These are phyloP conservation scores for Metahyphopichia silvanorum DNA, from an alignment of 805 yeast species.

Conservation along the genomic window DNA sequence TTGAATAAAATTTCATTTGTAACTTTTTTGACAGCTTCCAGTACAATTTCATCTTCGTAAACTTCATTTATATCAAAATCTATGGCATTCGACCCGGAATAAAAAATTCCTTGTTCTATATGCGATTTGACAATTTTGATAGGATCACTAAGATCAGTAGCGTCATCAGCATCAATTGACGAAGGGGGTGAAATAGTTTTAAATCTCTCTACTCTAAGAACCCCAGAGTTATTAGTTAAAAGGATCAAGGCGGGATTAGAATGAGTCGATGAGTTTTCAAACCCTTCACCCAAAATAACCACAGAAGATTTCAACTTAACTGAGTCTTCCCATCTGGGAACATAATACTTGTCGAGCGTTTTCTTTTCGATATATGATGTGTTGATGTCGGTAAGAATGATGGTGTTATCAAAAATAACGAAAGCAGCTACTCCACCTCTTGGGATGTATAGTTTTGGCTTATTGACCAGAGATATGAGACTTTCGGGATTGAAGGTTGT, in stretches of 20 bases:
- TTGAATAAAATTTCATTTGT: conserved; percentile 57
- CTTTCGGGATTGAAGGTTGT: conserved; percentile 34
- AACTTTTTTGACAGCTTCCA: conserved; percentile 44
- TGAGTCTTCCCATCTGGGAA: conserved; percentile 78
- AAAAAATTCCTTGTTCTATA: conserved; percentile 81
- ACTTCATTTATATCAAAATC: conserved; percentile 40
- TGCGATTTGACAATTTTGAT: conserved; percentile 58
- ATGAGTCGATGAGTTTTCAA: conserved; percentile 34
- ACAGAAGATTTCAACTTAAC: conserved; percentile 54
- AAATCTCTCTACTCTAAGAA: conserved; percentile 55
- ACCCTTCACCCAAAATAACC: conserved; percentile 57
- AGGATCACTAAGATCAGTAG: conserved; percentile 12
- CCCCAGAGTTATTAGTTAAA: conserved; percentile 57
- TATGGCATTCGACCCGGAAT: conserved; percentile 45
- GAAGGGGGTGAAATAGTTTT: conserved; percentile 1
- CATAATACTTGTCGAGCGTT: conserved; percentile 23
- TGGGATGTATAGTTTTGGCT: conserved; percentile 56
- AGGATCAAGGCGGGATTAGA: conserved; percentile 43
- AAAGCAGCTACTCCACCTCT: conserved; percentile 58
- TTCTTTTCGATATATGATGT: conserved; percentile 21
- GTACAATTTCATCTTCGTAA: conserved; percentile 11
- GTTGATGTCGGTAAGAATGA: conserved; percentile 64
- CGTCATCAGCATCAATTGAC: conserved; percentile 9
- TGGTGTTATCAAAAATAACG: conserved; percentile 54
- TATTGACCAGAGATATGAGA: conserved; percentile 8